A percentile compares a stretch with the other conserved stretches of the same genome.
phyloP scores from a whole-genome alignment of 495 filamentous ascomycete genomes.

The Aspergillus ostianus region DNA sequence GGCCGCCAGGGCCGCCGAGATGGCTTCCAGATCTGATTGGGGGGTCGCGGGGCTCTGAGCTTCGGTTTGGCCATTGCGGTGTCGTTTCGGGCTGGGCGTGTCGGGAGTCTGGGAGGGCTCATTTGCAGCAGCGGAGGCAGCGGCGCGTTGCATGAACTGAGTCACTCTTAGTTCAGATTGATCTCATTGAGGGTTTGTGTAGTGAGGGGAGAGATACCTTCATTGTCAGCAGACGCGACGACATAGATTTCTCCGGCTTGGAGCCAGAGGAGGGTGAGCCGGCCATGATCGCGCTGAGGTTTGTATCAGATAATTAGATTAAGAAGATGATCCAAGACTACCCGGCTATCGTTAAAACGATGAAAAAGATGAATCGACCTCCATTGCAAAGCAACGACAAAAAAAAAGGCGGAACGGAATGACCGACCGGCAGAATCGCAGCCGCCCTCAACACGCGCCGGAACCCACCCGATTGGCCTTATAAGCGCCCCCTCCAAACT shows the following conservation, averaged over 20 bases:
- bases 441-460: slow-evolving; percentile 10
- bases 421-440: slow-evolving; percentile 20
- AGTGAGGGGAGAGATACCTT: slow-evolving; percentile 49
- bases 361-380: background rate
- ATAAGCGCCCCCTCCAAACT: slow-evolving; percentile 17
- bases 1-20: slow-evolving; percentile 67
- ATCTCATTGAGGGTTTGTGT: background rate
- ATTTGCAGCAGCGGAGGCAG: slow-evolving; percentile 50
- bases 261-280: slow-evolving; percentile 27
- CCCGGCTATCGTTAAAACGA: background rate
- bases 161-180: slow-evolving; percentile 10
- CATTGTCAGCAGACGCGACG: slow-evolving; percentile 88
- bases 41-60: slow-evolving; percentile 26
- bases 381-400: slow-evolving; percentile 11
- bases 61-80: slow-evolving; percentile 35
- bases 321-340: background rate
- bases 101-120: slow-evolving; percentile 39
- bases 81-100: slow-evolving; percentile 43
- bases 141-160: slow-evolving; percentile 94
- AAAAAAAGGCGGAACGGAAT: slow-evolving; percentile 14
- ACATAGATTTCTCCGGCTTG: slow-evolving; percentile 70
- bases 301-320: background rate
- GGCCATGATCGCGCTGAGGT: slow-evolving; percentile 27
- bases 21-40: slow-evolving; percentile 51
- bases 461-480: slow-evolving; percentile 24